phyloP scores from a whole-genome alignment of 1,139 yeast genomes.

The Hansenula lynferdii region DNA sequence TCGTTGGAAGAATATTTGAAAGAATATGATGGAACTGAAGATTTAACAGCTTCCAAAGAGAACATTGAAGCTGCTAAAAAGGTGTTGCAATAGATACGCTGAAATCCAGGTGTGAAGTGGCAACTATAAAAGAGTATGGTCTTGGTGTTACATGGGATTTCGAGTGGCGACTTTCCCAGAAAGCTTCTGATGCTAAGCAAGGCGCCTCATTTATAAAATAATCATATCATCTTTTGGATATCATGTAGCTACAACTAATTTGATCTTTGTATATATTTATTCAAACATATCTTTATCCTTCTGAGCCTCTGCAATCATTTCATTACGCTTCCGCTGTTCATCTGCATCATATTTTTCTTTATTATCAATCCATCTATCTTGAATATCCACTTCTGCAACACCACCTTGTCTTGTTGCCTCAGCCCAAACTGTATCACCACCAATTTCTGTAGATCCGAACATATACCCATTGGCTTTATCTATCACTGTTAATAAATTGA shows the following conservation, averaged over 20 bases:
- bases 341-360: conserved; percentile 75
- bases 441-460: conserved; percentile 88
- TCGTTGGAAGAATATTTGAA: conserved; percentile 39
- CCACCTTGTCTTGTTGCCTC: conserved; percentile 86
- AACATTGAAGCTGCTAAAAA: conserved; percentile 21
- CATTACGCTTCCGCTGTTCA: conserved; percentile 38
- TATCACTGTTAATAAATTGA: conserved; percentile 63
- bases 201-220: no score
- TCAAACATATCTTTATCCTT: conserved; percentile 33
- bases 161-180: no score
- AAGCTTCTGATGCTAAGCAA: no score
- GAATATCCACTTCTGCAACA: conserved; percentile 56
- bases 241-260: not conserved
- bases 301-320: conserved; percentile 29
- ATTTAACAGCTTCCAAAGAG: conserved; percentile 22
- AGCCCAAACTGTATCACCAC: conserved; percentile 96
- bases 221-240: no score
- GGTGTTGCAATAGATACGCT: conserved; percentile 3
- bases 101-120: no score
- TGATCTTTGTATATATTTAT: conserved; percentile 17
- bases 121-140: no score
- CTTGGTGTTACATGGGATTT: no score
- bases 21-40: conserved; percentile 37
- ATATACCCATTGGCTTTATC: conserved; percentile 94
- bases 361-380: conserved; percentile 92